Conservation (phyloP, 495 filamentous ascomycete species). For the Niebla homalea region DNA sequence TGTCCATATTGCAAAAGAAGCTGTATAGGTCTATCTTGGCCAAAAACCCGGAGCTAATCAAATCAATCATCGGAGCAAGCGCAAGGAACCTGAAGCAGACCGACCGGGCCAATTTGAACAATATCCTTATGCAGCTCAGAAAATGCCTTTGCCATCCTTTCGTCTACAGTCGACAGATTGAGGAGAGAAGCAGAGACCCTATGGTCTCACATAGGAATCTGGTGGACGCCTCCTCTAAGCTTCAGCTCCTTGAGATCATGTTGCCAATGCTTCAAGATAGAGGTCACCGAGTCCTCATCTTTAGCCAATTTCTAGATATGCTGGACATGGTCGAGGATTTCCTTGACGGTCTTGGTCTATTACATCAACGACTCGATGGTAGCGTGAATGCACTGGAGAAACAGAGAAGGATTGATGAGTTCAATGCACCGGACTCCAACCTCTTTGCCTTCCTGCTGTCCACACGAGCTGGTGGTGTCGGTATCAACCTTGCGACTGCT, state of each 20-base stretch:
- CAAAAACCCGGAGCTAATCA: slow-evolving; percentile 79
- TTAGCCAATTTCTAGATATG: slow-evolving; percentile 89
- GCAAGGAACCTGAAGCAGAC: slow-evolving; percentile 36
- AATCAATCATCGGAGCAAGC: slow-evolving; percentile 58
- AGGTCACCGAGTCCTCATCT: slow-evolving; percentile 88
- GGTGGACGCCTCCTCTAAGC: slow-evolving; percentile 82
- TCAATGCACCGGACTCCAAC: slow-evolving; percentile 71
- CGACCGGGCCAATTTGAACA: slow-evolving; percentile 71
- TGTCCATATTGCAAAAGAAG: slow-evolving; percentile 85
- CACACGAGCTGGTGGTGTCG: slow-evolving; percentile 87
- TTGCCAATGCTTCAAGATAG: slow-evolving; percentile 76
- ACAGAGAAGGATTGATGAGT: slow-evolving; percentile 85
- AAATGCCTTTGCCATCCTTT: slow-evolving; percentile 96
- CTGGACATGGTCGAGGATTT: slow-evolving; percentile 89
- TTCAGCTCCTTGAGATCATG: slow-evolving; percentile 75
- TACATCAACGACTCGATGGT: slow-evolving; percentile 77
- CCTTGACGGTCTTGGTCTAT: slow-evolving; percentile 52
- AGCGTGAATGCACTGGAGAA: slow-evolving; percentile 65
- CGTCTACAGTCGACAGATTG: slow-evolving; percentile 76
- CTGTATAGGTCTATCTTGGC: slow-evolving; percentile 87
- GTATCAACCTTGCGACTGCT: slow-evolving; percentile 93
- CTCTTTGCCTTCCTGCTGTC: slow-evolving; percentile 85
- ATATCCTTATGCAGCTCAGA: slow-evolving; percentile 88
- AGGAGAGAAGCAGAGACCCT: slow-evolving; percentile 50
- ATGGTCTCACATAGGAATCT: slow-evolving; percentile 58